Evolutionary conservation across 108 stramenopile species (phyloP).

Genomic region (Cyclostephanos tholiformis): DNA sequence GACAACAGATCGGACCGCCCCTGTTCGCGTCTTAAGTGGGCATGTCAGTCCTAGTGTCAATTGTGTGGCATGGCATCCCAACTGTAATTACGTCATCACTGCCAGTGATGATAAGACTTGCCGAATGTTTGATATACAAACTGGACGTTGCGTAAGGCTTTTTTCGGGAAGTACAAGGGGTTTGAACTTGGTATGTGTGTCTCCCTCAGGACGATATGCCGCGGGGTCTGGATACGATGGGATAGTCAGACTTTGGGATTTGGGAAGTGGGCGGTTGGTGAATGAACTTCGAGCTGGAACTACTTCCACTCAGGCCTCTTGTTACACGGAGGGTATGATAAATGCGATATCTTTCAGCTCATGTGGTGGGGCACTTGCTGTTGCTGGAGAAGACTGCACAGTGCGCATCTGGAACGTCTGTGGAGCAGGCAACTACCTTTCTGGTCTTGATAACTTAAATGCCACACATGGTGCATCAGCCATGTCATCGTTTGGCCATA

Average conservation of each 20-base stretch:
- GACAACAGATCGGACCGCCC: constrained; percentile 87
- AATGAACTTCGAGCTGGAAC: constrained; percentile 64
- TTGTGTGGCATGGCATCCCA: constrained; percentile 93
- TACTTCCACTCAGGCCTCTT: constrained; percentile 2
- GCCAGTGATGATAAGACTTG: constrained; percentile 92
- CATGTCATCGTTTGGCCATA: constrained; percentile 41
- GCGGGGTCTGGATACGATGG: constrained; percentile 75
- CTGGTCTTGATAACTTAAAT: constrained; percentile 54
- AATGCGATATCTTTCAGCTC: constrained; percentile 75
- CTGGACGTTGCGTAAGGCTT: constrained; percentile 89
- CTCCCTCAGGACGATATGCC: constrained; percentile 75
- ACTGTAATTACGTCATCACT: constrained; percentile 92
- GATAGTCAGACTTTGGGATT: constrained; percentile 81
- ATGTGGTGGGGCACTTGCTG: constrained; percentile 81
- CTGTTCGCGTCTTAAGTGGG: constrained; percentile 92
- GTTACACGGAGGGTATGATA: constrained; percentile 46
- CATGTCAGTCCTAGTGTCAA: constrained; percentile 90
- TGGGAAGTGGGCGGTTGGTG: constrained; percentile 77
- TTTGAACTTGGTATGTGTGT: constrained; percentile 67
- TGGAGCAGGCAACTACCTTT: constrained; percentile 47
- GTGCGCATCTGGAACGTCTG: constrained; percentile 87
- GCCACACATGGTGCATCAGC: constrained; percentile 34
- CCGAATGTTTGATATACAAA: constrained; percentile 95
- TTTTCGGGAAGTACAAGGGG: constrained; percentile 81
- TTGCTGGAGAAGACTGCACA: constrained; percentile 76